Evolutionary conservation across 2,329 filamentous ascomycete species (phyloP).

Genomic region (Akanthomyces muscarius): DNA sequence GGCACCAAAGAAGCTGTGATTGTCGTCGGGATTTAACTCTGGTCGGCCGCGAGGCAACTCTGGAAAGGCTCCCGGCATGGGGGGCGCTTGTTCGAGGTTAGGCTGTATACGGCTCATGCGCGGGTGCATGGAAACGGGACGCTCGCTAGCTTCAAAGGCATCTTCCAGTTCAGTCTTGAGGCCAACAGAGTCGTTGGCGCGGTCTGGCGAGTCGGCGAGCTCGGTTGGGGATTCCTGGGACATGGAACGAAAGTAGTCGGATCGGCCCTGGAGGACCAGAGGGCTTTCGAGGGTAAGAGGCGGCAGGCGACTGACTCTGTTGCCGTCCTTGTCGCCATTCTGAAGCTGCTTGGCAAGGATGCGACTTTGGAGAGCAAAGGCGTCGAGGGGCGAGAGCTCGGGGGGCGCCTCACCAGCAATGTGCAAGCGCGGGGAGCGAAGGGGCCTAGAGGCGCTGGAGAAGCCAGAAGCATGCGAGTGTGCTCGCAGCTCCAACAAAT

Average conservation of each 20-base stretch:
- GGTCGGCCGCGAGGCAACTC: constrained; percentile 40
- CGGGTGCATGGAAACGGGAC: constrained; percentile 72
- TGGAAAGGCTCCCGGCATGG: constrained; percentile 38
- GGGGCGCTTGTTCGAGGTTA: constrained; percentile 46
- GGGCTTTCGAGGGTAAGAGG: constrained; percentile 80
- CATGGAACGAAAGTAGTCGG: constrained; percentile 75
- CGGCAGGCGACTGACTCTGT: constrained; percentile 79
- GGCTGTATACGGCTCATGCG: constrained; percentile 62
- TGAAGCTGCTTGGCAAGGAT: constrained; percentile 83
- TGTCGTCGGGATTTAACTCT: constrained; percentile 36
- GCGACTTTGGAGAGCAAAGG: constrained; percentile 87
- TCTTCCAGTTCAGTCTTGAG: constrained; percentile 56
- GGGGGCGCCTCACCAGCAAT: constrained; percentile 79
- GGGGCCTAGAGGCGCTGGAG: constrained; percentile 31
- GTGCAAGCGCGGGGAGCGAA: constrained; percentile 70
- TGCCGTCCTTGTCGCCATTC: constrained; percentile 68
- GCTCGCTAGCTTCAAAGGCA: constrained; percentile 41
- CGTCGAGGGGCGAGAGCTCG: constrained; percentile 89
- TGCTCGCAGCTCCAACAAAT: constrained; percentile 56
- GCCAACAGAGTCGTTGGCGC: constrained; percentile 38
- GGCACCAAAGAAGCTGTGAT: constrained; percentile 45
- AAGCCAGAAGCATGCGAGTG: constrained; percentile 7
- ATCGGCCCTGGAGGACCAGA: constrained; percentile 67
- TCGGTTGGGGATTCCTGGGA: constrained; percentile 47
- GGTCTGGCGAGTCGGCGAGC: constrained; percentile 23